Percentiles rank a stretch among this genome's conserved stretches.
Evolutionary conservation across 2,329 filamentous ascomycete genomes (phyloP).

Genomic region (Knufia fluminis): DNA sequence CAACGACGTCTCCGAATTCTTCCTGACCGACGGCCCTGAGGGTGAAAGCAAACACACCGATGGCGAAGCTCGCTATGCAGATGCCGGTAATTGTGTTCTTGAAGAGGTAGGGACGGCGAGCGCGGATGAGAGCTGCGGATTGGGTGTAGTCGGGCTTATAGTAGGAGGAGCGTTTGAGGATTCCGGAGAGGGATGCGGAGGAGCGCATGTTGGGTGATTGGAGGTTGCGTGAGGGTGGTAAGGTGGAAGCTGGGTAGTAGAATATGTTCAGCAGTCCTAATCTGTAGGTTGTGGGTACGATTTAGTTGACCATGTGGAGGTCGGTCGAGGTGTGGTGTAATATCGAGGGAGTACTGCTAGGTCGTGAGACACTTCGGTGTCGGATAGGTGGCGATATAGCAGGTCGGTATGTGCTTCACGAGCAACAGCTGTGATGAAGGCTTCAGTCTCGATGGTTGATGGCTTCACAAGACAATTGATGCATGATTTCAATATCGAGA

Average conservation of each 20-base stretch:
- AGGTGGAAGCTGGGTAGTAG: too few species aligned
- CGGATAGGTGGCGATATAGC: too few species aligned
- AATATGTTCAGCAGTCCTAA: too few species aligned
- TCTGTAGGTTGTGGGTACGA: too few species aligned
- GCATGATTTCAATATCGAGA: too few species aligned
- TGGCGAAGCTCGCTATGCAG: conserved; percentile 64
- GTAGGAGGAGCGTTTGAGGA: conserved; percentile 62
- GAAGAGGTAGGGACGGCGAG: conserved; percentile 81
- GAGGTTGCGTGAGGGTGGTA: too few species aligned
- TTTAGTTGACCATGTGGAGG: too few species aligned
- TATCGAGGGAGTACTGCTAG: too few species aligned
- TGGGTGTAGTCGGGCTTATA: conserved; percentile 83
- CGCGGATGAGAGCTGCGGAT: conserved; percentile 80
- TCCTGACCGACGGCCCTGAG: conserved; percentile 87
- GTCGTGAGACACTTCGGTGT: too few species aligned
- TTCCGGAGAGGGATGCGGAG: neutral
- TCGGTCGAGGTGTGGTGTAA: too few species aligned
- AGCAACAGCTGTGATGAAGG: neutral
- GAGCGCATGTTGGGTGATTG: conserved; percentile 7
- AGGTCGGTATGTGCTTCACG: too few species aligned
- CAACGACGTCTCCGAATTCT: conserved; percentile 89
- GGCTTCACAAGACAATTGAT: neutral
- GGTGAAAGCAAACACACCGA: conserved; percentile 68
- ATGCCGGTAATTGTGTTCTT: conserved; percentile 78
- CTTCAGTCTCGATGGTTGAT: neutral